Conservation (phyloP, 306 rosid species). For the Mucuna pruriens region DNA sequence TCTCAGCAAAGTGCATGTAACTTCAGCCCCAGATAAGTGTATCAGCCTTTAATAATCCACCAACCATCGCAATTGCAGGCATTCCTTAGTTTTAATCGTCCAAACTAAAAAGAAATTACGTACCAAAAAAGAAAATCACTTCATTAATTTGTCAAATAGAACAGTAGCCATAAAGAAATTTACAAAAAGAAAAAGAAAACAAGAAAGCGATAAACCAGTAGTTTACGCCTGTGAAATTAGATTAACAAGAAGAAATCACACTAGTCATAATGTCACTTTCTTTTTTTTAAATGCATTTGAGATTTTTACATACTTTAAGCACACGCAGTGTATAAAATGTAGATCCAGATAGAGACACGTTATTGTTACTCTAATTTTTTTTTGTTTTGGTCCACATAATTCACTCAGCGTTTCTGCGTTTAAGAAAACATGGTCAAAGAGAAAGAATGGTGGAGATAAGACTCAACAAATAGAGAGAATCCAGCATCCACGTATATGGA, state of each 20-base stretch:
- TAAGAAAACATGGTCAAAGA: no score
- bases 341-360: no score
- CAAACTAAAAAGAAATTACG: neutral
- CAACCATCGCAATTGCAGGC: neutral
- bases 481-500: neutral
- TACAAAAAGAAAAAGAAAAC: neutral
- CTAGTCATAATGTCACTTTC: no score
- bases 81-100: constrained; percentile 11
- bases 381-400: neutral
- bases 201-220: neutral
- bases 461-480: no score
- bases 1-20: neutral
- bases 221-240: neutral
- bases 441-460: neutral
- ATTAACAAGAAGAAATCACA: neutral
- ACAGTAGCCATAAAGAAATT: neutral
- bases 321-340: neutral
- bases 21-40: neutral
- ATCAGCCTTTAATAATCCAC: neutral
- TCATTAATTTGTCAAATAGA: neutral
- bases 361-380: neutral
- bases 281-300: neutral
- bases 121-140: neutral
- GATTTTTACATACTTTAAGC: neutral
- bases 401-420: no score